Base-by-base conservation (phyloP, 352 stramenopile genomes). In the Phytophthora cajani region DNA sequence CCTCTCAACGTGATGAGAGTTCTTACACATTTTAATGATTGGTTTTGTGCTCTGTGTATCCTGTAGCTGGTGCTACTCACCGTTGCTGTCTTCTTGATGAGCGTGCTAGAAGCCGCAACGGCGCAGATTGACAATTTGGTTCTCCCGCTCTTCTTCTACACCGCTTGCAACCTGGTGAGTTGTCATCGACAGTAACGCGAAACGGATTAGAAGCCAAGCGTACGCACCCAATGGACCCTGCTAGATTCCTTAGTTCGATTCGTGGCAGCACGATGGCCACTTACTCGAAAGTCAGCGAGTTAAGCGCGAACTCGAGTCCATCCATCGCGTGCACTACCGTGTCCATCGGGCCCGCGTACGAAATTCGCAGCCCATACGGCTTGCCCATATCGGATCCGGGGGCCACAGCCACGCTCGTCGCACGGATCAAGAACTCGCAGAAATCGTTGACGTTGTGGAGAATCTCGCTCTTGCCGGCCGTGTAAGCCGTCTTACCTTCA, bases 321-420 rank as follows among this genome's bases (percentile, higher is more conserved):
- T 91, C 77, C 78, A 93, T 84, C 21, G 81, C 77, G 55, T 90
- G 76, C 56, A 85, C 70, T 46, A 94, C 74, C 19, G 78, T 88
- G 56, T 98, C 92, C 80, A 98, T 90, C 23, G 91, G 96, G 30
- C 95, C 97, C 11, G 97, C 96, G 79, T 99, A 99, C 69, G 94
- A 98, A 64, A 99, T 92, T 11, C 97, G 93, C 10, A 99, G 69
- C 10, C 92, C 95, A 38, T 90, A 90, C 16, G 89, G 79, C 21
- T 96, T 92, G 27, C 97, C 97, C 78, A 99, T 99, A 53, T 92
- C 94, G 19, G 93, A 97, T 17, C 97, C 97, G 0, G 97, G 96
- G 19, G 98, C 96, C 19, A 99, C 78, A 10, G 97, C 97, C 17
- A 99, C 83, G 36, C 94, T 87, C 68, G 97, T 90, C 30, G 85